Evolutionary conservation across 805 yeast genomes (phyloP).

Genomic region (Lipomyces sp.): DNA sequence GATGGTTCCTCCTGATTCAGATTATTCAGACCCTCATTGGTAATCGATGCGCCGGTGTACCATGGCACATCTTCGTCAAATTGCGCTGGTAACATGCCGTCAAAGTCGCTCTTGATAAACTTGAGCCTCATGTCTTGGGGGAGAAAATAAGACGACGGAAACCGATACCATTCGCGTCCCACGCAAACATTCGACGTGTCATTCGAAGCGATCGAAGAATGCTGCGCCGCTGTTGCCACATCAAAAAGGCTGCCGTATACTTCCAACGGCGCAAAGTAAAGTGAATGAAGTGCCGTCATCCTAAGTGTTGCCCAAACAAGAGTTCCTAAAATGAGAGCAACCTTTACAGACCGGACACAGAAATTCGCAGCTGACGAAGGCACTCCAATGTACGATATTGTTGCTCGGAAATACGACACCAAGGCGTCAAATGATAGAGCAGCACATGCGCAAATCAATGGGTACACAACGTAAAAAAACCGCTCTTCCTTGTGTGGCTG

Average conservation of each 20-base stretch:
- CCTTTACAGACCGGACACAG: background rate
- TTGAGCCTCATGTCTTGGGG: slow-evolving; percentile 59
- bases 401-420: background rate
- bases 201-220: slow-evolving; percentile 9
- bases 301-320: slow-evolving; percentile 42
- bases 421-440: slow-evolving; percentile 45
- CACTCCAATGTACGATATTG: background rate
- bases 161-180: slow-evolving; percentile 96
- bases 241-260: slow-evolving; percentile 47
- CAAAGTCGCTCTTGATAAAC: slow-evolving; percentile 74
- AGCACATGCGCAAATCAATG: slow-evolving; percentile 61
- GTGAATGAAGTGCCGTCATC: slow-evolving; percentile 55
- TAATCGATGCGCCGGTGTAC: slow-evolving; percentile 38
- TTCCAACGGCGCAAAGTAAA: slow-evolving; percentile 70
- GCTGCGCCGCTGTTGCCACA: background rate
- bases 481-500: slow-evolving; percentile 96
- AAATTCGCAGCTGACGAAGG: background rate
- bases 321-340: background rate
- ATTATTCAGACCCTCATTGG: slow-evolving; percentile 72
- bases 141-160: slow-evolving; percentile 81
- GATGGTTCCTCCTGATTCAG: slow-evolving; percentile 61
- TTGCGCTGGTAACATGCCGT: slow-evolving; percentile 86
- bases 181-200: slow-evolving; percentile 59
- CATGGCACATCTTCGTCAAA: slow-evolving; percentile 51
- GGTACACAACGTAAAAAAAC: slow-evolving; percentile 81